Evolutionary conservation across 177 flowering plant species (phyloP).

Genomic region (Telopea speciosissima): DNA sequence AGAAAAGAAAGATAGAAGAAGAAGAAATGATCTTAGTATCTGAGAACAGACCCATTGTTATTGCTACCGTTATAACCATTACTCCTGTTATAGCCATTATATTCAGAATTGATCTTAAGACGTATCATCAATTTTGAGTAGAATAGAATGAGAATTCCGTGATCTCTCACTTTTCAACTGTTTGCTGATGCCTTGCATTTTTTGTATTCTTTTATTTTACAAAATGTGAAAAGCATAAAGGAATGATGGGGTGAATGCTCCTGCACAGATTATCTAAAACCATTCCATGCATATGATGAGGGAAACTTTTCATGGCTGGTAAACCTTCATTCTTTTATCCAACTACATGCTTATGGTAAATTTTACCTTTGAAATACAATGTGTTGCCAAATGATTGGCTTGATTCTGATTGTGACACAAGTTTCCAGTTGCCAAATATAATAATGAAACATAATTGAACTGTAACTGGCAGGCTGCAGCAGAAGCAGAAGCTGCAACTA

Average conservation of each 20-base stretch:
- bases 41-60: no score
- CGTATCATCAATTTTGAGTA: background rate
- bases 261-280: constrained; percentile 67
- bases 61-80: background rate
- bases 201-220: background rate
- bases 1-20: no score
- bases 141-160: no score
- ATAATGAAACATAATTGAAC: background rate
- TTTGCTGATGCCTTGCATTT: background rate
- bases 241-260: constrained; percentile 10
- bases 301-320: constrained; percentile 92
- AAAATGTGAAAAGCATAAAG: background rate
- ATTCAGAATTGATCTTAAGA: background rate
- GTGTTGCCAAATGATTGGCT: background rate
- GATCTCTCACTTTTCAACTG: background rate
- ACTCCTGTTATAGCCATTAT: background rate
- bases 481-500: constrained; percentile 75
- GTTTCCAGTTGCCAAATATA: background rate
- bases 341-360: no score
- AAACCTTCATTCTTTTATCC: constrained; percentile 8
- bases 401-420: background rate
- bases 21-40: no score
- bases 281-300: constrained; percentile 87
- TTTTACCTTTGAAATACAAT: background rate
- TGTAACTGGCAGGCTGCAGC: constrained; percentile 65